phyloP scores from a whole-genome alignment of 1,284 basidiomycete genomes.

The Athelia psychrophila region DNA sequence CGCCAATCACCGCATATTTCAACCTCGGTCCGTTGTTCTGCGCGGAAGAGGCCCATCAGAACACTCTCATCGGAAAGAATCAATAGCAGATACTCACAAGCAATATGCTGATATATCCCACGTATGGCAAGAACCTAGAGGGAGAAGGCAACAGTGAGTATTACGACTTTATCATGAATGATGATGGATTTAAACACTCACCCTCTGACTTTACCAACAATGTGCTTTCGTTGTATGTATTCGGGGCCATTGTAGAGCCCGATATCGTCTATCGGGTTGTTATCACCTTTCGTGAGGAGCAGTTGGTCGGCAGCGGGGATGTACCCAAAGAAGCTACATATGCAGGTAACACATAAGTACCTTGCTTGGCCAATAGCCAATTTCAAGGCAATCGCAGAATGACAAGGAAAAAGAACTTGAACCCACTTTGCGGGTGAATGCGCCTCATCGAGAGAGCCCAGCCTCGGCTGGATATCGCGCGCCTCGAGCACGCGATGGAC shows the following conservation, averaged over 20 bases:
- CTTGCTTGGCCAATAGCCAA: not conserved
- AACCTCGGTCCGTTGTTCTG: too few relatives aligned
- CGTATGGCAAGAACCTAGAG: slow-evolving; percentile 83
- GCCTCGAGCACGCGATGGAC: slow-evolving; percentile 93
- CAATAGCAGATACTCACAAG: slow-evolving; percentile 57
- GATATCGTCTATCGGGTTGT: slow-evolving; percentile 91
- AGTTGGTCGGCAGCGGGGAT: slow-evolving; percentile 50
- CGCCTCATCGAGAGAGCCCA: slow-evolving; percentile 20
- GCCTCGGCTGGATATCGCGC: slow-evolving; percentile 54
- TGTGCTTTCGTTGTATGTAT: slow-evolving; percentile 83
- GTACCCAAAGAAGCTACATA: slow-evolving; percentile 7
- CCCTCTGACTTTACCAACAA: slow-evolving; percentile 93
- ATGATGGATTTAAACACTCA: slow-evolving; percentile 45
- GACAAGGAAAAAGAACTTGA: slow-evolving; percentile 5
- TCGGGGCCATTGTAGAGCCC: slow-evolving; percentile 84
- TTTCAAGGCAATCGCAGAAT: not conserved
- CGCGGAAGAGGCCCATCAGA: too few relatives aligned
- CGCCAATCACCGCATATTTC: too few relatives aligned
- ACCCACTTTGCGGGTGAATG: slow-evolving; percentile 11
- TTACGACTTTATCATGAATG: not conserved
- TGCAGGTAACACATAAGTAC: not conserved
- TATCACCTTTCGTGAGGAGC: slow-evolving; percentile 94
- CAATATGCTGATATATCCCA: slow-evolving; percentile 94
- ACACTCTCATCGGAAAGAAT: too few relatives aligned
- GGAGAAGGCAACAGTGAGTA: not conserved